Percentiles rank a stretch among this genome's conserved stretches.
Evolutionary conservation across 2,329 filamentous ascomycete genomes (phyloP).

Genomic region (Alternaria consortialis): DNA sequence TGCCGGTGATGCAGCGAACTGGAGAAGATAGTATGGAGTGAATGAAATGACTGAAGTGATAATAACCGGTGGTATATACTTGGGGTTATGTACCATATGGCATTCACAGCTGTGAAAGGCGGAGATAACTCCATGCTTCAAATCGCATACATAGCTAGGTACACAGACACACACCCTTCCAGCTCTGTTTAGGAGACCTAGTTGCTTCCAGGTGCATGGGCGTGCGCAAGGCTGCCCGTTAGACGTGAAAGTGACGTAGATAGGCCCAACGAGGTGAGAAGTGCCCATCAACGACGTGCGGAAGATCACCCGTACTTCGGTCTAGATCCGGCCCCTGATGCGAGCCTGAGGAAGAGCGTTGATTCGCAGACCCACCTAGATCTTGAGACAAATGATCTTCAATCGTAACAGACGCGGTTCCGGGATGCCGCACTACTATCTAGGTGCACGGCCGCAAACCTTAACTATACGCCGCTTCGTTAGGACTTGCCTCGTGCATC

Average conservation of each 20-base stretch:
- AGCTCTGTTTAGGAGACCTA: neutral
- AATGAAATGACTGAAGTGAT: neutral
- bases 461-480: conserved; percentile 7
- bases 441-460: neutral
- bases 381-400: neutral
- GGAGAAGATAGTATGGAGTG: neutral
- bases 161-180: neutral
- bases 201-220: conserved; percentile 1
- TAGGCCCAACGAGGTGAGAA: neutral
- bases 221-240: neutral
- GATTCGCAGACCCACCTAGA: neutral
- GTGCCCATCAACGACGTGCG: neutral
- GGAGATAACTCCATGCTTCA: neutral
- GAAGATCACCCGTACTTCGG: neutral
- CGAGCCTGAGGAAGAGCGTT: conserved; percentile 1
- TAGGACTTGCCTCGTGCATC: conserved; percentile 5
- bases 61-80: neutral
- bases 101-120: neutral
- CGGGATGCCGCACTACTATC: neutral
- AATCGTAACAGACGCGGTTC: neutral
- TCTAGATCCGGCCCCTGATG: neutral
- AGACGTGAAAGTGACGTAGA: neutral
- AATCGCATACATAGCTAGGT: neutral
- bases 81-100: conserved; percentile 5
- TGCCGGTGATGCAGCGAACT: neutral